Conservation (phyloP, 495 filamentous ascomycete genomes). For the Baudoinia panamericana region DNA sequence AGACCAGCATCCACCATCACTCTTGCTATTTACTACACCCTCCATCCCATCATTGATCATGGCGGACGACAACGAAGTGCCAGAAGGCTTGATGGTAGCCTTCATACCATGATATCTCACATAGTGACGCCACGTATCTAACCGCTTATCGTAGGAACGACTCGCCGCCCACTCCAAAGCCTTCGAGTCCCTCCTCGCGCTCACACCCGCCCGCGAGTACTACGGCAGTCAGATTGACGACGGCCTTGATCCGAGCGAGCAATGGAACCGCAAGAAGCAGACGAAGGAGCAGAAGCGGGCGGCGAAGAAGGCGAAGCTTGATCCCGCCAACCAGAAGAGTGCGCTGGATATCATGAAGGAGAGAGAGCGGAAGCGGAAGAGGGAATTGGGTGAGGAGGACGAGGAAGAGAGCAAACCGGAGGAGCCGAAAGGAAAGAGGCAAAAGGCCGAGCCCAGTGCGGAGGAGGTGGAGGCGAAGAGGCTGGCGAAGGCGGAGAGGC, state of each 20-base stretch:
- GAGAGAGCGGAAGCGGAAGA: slow-evolving; percentile 29
- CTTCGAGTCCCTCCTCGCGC: slow-evolving; percentile 79
- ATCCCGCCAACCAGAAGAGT: slow-evolving; percentile 42
- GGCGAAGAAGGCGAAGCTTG: slow-evolving; percentile 56
- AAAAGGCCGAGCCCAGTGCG: slow-evolving; percentile 30
- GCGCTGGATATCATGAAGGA: slow-evolving; percentile 58
- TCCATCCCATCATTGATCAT: not conserved
- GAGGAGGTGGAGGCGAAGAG: slow-evolving; percentile 28
- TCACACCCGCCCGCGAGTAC: slow-evolving; percentile 88
- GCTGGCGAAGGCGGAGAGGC: slow-evolving; percentile 29
- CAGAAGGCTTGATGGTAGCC: slow-evolving; percentile 27
- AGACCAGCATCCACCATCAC: not conserved
- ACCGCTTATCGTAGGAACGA: slow-evolving; percentile 48
- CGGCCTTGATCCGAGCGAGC: slow-evolving; percentile 23
- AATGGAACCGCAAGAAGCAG: slow-evolving; percentile 36
- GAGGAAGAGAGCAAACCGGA: slow-evolving; percentile 28
- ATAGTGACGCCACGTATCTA: slow-evolving; percentile 17
- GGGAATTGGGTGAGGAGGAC: slow-evolving; percentile 30
- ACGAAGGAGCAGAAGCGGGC: slow-evolving; percentile 26
- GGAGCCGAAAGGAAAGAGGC: slow-evolving; percentile 30
- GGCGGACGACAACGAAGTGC: slow-evolving; percentile 5
- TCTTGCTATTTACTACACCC: not conserved
- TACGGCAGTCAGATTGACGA: slow-evolving; percentile 38
- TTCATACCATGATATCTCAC: not conserved
- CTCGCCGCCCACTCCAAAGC: slow-evolving; percentile 72